Percentiles rank a stretch among this genome's conserved stretches.
These are phyloP conservation scores for Adiantum capillusveneris DNA, from an alignment of 75 land plant genomes.

Conservation along the genomic window DNA sequence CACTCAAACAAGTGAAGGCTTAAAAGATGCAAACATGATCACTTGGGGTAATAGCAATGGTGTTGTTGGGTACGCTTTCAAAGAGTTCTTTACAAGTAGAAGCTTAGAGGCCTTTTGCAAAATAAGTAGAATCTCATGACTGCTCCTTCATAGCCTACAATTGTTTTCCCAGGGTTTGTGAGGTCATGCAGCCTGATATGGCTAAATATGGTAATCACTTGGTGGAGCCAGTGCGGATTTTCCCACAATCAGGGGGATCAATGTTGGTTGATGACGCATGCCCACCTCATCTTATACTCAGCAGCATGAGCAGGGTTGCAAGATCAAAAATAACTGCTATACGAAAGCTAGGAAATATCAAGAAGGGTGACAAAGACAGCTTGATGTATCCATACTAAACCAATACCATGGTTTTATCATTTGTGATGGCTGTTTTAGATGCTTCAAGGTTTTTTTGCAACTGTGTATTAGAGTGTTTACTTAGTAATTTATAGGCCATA, in stretches of 20 bases:
- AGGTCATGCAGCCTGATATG: not conserved
- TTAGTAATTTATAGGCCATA: too few species aligned
- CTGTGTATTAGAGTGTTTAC: too few species aligned
- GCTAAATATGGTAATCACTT: not conserved
- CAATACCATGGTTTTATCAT: too few species aligned
- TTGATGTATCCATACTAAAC: not conserved
- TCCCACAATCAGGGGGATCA: slow-evolving; percentile 5
- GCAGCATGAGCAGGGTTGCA: not conserved
- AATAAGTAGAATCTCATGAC: too few species aligned
- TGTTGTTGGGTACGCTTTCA: slow-evolving; percentile 9
- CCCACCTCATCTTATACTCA: not conserved
- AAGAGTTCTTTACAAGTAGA: too few species aligned
- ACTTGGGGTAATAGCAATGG: slow-evolving; percentile 20
- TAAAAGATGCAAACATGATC: slow-evolving; percentile 14
- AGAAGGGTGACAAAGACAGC: not conserved
- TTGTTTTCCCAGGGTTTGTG: slow-evolving; percentile 3
- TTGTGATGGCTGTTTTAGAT: too few species aligned
- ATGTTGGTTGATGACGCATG: not conserved
- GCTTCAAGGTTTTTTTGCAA: too few species aligned
- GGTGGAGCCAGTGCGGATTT: not conserved
- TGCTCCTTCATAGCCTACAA: too few species aligned
- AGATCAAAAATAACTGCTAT: slow-evolving; percentile 2
- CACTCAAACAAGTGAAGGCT: slow-evolving; percentile 19
- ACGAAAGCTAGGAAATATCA: not conserved
- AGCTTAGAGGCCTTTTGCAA: too few species aligned